These are phyloP conservation scores for Ramaria rubella DNA, from an alignment of 768 basidiomycete species.

Conservation along the genomic window DNA sequence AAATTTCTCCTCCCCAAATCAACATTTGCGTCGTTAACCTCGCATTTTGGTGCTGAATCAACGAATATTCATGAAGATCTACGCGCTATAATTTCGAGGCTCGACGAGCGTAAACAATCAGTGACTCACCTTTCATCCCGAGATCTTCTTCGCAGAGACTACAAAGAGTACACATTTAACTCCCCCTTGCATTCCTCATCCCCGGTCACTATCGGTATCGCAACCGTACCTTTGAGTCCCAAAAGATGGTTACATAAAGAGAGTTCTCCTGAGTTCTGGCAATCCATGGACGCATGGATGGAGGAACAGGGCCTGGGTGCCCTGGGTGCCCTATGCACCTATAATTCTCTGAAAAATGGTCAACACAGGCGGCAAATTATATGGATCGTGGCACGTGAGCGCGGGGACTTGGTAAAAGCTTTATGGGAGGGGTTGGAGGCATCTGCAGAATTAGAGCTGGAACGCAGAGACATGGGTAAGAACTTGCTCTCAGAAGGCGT, in stretches of 20 bases:
- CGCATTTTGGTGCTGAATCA: slow-evolving; percentile 16
- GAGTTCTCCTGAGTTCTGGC: slow-evolving; percentile 32
- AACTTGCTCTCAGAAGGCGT: slow-evolving; percentile 23
- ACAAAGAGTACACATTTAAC: slow-evolving; percentile 72
- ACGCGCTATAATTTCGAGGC: slow-evolving; percentile 39
- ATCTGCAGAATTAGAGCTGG: slow-evolving; percentile 43
- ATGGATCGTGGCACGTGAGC: slow-evolving; percentile 45
- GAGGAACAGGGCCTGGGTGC: slow-evolving; percentile 53
- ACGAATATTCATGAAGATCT: slow-evolving; percentile 30
- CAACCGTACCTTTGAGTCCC: slow-evolving; percentile 73
- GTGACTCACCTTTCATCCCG: slow-evolving; percentile 59
- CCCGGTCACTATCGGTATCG: slow-evolving; percentile 58
- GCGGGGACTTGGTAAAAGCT: slow-evolving; percentile 34
- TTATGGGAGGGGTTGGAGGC: slow-evolving; percentile 58
- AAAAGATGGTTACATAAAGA: slow-evolving; percentile 47
- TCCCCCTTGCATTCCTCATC: slow-evolving; percentile 36
- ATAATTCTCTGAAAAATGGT: slow-evolving; percentile 40
- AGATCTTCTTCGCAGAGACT: slow-evolving; percentile 89
- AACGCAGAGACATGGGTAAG: slow-evolving; percentile 27
- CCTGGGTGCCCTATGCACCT: slow-evolving; percentile 78
- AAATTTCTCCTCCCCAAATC: slow-evolving; percentile 57
- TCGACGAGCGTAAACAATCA: slow-evolving; percentile 56
- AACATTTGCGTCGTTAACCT: slow-evolving; percentile 32
- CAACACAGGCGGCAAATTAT: slow-evolving; percentile 64
- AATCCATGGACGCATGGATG: slow-evolving; percentile 52